phyloP scores from a whole-genome alignment of 2,329 filamentous ascomycete species.

The Arthroderma sp. region DNA sequence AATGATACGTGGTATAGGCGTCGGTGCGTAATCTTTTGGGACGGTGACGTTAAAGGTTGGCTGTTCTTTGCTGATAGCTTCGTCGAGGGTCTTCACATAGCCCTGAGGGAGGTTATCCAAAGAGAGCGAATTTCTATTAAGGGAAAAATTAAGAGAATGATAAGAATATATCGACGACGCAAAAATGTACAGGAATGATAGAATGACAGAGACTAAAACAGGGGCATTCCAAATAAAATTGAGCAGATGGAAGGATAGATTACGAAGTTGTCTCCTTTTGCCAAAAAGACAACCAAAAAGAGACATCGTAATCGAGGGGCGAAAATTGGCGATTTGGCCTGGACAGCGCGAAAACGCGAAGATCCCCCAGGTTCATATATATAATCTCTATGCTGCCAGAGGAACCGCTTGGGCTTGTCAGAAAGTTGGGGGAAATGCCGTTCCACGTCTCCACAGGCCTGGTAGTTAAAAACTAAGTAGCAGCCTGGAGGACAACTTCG shows the following conservation, averaged over 20 bases:
- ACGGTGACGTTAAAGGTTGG: not conserved
- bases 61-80: not conserved
- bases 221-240: not conserved
- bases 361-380: not conserved
- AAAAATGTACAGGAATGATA: not conserved
- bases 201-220: not conserved
- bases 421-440: not conserved
- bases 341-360: not conserved
- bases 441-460: not conserved
- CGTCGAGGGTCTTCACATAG: not conserved
- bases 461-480: not conserved
- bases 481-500: not conserved
- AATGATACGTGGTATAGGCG: slow-evolving; percentile 5
- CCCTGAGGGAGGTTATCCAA: not conserved
- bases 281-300: not conserved
- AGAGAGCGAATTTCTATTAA: not conserved
- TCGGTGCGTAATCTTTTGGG: not conserved
- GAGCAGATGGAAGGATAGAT: not conserved
- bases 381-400: not conserved
- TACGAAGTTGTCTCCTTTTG: slow-evolving; percentile 1
- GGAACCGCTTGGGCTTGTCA: too few species aligned
- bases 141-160: not conserved
- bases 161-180: not conserved
- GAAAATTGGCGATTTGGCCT: not conserved
- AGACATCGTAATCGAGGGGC: not conserved